These are phyloP conservation scores for Diaporthe eres DNA, from an alignment of 2,329 filamentous ascomycete species.

Conservation along the genomic window DNA sequence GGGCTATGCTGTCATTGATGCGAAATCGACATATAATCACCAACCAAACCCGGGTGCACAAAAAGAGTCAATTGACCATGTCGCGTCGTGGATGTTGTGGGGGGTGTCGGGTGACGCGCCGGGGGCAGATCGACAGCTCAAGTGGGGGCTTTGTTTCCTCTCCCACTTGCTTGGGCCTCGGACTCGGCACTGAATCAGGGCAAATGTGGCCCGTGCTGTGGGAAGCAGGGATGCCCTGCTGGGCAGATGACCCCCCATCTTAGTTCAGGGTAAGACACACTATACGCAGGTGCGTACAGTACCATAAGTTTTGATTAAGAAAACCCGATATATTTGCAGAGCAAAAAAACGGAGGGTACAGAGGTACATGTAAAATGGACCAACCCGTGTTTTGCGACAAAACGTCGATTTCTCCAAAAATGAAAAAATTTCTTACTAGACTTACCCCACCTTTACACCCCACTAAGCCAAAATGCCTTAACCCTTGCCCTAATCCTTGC, in stretches of 20 bases:
- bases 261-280: not conserved
- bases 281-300: not conserved
- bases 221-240: conserved; percentile 4
- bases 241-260: not conserved
- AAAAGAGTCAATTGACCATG: conserved; percentile 19
- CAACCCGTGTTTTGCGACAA: too few species aligned
- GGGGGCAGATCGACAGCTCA: not conserved
- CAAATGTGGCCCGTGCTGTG: not conserved
- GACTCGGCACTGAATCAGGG: not conserved
- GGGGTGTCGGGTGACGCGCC: conserved; percentile 15
- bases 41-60: not conserved
- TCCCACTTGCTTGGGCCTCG: not conserved
- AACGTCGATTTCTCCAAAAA: too few species aligned
- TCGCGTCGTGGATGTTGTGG: conserved; percentile 28
- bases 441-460: too few species aligned
- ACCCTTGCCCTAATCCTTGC: too few species aligned
- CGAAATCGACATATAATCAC: not conserved
- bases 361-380: too few species aligned
- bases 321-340: too few species aligned
- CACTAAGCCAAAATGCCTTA: too few species aligned
- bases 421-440: too few species aligned
- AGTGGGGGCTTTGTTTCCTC: conserved; percentile 32
- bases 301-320: too few species aligned
- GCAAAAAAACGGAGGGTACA: not conserved
- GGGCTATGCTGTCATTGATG: not conserved